Percentiles rank a stretch among this genome's conserved stretches.
These are phyloP conservation scores for Choanephora cucurbitarum DNA, from an alignment of 371 early-diverging fungal genomes.

Conservation along the genomic window DNA sequence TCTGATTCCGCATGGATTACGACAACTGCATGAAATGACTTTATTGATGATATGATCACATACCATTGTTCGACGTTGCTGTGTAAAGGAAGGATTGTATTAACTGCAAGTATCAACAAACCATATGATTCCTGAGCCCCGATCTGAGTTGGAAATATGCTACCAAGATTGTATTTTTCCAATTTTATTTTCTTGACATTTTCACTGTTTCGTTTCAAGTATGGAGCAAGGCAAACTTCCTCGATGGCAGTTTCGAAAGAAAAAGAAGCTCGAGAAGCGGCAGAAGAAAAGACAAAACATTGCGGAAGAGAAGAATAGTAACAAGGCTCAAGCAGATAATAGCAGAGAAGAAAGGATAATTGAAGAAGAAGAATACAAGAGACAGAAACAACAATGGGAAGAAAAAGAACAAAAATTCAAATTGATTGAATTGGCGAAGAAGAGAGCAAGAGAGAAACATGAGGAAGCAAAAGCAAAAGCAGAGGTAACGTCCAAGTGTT, in stretches of 20 bases:
- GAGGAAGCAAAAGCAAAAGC: constrained; percentile 17
- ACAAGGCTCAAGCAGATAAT: not conserved
- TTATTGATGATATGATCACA: not conserved
- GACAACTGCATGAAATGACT: not conserved
- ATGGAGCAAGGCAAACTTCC: constrained; percentile 5
- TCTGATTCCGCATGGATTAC: not conserved
- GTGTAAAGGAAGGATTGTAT: constrained; percentile 30
- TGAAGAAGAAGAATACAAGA: constrained; percentile 14
- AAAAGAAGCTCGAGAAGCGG: constrained; percentile 20
- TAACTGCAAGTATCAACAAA: not conserved
- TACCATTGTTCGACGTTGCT: constrained; percentile 39
- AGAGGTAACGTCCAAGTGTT: constrained; percentile 9
- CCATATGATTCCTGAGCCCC: not conserved
- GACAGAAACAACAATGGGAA: constrained; percentile 27
- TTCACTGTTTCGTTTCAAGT: not conserved
- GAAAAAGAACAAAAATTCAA: constrained; percentile 14
- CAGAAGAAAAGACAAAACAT: constrained; percentile 8
- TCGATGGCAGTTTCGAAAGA: constrained; percentile 25
- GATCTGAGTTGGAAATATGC: not conserved
- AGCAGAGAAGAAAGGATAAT: not conserved
- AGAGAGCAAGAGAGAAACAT: constrained; percentile 17
- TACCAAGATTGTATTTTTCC: not conserved
- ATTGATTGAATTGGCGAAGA: constrained; percentile 16
- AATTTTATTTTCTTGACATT: constrained; percentile 1
- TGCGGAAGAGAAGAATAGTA: constrained; percentile 4